Conservation (phyloP, 371 early-diverging fungal genomes). For the Mucor racemosus region DNA sequence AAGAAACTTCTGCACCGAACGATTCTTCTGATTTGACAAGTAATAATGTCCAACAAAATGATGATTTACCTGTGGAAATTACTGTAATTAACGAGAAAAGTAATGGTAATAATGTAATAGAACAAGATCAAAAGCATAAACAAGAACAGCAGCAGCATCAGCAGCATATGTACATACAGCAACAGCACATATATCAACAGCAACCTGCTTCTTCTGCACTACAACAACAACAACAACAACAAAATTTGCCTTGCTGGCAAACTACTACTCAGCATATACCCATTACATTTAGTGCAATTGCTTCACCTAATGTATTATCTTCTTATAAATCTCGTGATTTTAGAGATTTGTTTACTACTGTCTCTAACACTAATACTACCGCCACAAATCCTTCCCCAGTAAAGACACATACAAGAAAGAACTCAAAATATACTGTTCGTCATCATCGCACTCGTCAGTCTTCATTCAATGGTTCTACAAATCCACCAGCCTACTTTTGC, state of each 20-base stretch:
- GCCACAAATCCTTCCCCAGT: slow-evolving; percentile 4
- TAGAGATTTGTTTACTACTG: slow-evolving; percentile 1
- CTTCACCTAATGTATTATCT: slow-evolving; percentile 18
- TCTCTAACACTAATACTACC: not conserved
- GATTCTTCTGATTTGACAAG: slow-evolving; percentile 3
- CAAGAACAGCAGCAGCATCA: slow-evolving; percentile 37
- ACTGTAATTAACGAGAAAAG: not conserved
- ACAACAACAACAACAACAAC: slow-evolving; percentile 21
- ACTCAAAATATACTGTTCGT: slow-evolving; percentile 33
- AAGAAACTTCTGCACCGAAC: not conserved
- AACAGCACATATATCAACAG: slow-evolving; percentile 14
- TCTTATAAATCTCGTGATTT: slow-evolving; percentile 7
- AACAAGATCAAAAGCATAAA: not conserved
- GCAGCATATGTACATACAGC: slow-evolving; percentile 12
- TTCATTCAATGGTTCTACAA: slow-evolving; percentile 5
- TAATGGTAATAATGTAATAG: not conserved
- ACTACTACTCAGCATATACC: slow-evolving; percentile 11
- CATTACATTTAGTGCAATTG: slow-evolving; percentile 32
- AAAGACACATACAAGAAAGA: slow-evolving; percentile 30
- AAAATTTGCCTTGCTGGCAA: slow-evolving; percentile 28
- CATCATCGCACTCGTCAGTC: slow-evolving; percentile 14
- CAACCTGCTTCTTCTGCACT: slow-evolving; percentile 22
- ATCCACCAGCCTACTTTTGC: not conserved
- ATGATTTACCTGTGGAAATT: not conserved
- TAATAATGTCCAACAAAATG: not conserved